phyloP scores from a whole-genome alignment of 768 basidiomycete species.

The Favolaschia claudopus region DNA sequence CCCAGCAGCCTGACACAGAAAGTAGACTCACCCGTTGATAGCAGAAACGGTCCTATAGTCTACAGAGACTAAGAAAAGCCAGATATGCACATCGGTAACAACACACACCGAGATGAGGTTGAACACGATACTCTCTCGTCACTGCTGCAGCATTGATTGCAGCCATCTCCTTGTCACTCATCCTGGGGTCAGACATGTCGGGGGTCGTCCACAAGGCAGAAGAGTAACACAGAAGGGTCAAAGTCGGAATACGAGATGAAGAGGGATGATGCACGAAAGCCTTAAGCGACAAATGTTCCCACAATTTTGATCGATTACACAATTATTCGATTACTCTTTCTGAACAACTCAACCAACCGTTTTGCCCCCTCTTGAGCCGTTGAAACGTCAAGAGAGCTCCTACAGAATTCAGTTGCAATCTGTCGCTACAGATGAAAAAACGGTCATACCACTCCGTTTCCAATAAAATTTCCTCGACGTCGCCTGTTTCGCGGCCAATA shows the following conservation, averaged over 20 bases:
- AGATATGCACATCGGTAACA: conserved; percentile 11
- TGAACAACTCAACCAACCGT: conserved; percentile 49
- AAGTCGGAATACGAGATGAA: background rate
- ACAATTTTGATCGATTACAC: conserved; percentile 2
- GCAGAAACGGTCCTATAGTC: conserved; percentile 99
- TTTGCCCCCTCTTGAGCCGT: conserved; percentile 49
- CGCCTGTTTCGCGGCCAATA: conserved; percentile 67
- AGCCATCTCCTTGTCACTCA: conserved; percentile 77
- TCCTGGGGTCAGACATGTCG: conserved; percentile 61
- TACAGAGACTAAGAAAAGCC: conserved; percentile 40
- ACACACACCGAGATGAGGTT: conserved; percentile 84
- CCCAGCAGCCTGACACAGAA: conserved; percentile 3
- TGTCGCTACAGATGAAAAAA: background rate
- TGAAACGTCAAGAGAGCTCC: conserved; percentile 38
- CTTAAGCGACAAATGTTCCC: conserved; percentile 5
- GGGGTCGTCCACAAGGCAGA: background rate
- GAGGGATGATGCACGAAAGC: background rate
- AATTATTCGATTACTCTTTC: conserved; percentile 7
- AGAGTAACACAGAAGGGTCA: conserved; percentile 4
- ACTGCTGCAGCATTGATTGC: conserved; percentile 89
- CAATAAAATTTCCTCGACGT: conserved; percentile 71
- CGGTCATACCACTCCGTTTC: conserved; percentile 81
- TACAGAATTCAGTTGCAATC: background rate
- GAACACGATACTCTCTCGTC: conserved; percentile 85
- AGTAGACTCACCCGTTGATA: conserved; percentile 84